Conservation (phyloP, 2,329 filamentous ascomycete genomes). For the Trichoderma koningiopsis region DNA sequence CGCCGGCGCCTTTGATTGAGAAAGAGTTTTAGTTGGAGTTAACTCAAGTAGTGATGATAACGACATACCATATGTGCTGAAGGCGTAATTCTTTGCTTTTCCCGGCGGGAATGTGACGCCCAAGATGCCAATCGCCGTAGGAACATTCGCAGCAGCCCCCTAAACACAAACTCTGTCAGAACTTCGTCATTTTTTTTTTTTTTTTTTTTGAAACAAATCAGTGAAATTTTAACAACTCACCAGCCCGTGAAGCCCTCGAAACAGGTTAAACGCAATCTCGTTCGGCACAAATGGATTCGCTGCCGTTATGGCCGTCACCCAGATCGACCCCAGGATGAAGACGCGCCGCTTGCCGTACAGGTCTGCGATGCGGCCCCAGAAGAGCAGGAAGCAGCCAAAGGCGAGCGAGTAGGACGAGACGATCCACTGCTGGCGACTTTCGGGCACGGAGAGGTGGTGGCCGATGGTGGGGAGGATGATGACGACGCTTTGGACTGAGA, state of each 20-base stretch:
- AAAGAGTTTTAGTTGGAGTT: too few species aligned
- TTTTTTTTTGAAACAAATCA: too few species aligned
- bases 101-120: slow-evolving; percentile 68
- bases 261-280: slow-evolving; percentile 68
- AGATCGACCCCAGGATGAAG: slow-evolving; percentile 65
- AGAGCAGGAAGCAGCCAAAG: slow-evolving; percentile 67
- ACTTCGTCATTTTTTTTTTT: too few species aligned
- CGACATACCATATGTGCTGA: slow-evolving; percentile 59
- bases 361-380: slow-evolving; percentile 69
- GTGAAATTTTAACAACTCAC: slow-evolving; percentile 35
- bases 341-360: slow-evolving; percentile 67
- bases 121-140: slow-evolving; percentile 70
- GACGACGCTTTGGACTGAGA: slow-evolving; percentile 60
- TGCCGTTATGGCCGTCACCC: slow-evolving; percentile 61
- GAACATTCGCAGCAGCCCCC: slow-evolving; percentile 69
- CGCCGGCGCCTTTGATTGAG: slow-evolving; percentile 54
- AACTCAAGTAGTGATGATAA: not conserved
- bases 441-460: slow-evolving; percentile 56
- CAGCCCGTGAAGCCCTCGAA: slow-evolving; percentile 67
- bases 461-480: slow-evolving; percentile 66
- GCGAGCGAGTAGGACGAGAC: slow-evolving; percentile 66
- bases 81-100: slow-evolving; percentile 71
- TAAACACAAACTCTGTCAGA: slow-evolving; percentile 29
- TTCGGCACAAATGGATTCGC: slow-evolving; percentile 65
- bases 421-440: slow-evolving; percentile 65